Evolutionary conservation across 306 rosid species (phyloP).

Genomic region (Cicer pinnatifidum): DNA sequence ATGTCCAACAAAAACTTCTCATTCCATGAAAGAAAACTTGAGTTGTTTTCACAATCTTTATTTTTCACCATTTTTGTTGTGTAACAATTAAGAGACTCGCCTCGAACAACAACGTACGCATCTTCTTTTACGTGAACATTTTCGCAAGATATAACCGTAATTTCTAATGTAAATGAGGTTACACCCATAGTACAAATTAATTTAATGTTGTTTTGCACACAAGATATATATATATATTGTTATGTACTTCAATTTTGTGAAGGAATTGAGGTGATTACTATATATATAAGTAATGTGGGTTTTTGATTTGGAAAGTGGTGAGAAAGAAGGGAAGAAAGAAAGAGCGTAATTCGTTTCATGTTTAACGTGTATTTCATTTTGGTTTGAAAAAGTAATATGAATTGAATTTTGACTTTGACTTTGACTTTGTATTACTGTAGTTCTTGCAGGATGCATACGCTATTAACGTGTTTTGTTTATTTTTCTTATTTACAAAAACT

Average conservation of each 20-base stretch:
- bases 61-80: conserved; percentile 45
- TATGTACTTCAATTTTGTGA: neutral
- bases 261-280: neutral
- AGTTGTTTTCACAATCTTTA: neutral
- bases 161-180: conserved; percentile 45
- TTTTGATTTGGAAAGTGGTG: conserved; percentile 31
- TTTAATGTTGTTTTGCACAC: neutral
- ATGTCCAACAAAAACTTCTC: conserved; percentile 51
- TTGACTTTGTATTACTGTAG: conserved; percentile 11
- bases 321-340: conserved; percentile 26
- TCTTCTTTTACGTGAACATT: conserved; percentile 44
- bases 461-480: no score
- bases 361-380: conserved; percentile 23
- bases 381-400: neutral
- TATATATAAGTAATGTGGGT: neutral
- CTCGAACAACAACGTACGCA: conserved; percentile 50
- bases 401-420: conserved; percentile 28
- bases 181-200: neutral
- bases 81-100: conserved; percentile 37
- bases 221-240: neutral
- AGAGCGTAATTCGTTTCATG: conserved; percentile 25
- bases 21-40: conserved; percentile 52
- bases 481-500: no score
- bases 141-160: conserved; percentile 57
- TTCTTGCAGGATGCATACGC: neutral